Evolutionary conservation across 2,329 filamentous ascomycete species (phyloP).

Genomic region (Trichophyton benhamiae): DNA sequence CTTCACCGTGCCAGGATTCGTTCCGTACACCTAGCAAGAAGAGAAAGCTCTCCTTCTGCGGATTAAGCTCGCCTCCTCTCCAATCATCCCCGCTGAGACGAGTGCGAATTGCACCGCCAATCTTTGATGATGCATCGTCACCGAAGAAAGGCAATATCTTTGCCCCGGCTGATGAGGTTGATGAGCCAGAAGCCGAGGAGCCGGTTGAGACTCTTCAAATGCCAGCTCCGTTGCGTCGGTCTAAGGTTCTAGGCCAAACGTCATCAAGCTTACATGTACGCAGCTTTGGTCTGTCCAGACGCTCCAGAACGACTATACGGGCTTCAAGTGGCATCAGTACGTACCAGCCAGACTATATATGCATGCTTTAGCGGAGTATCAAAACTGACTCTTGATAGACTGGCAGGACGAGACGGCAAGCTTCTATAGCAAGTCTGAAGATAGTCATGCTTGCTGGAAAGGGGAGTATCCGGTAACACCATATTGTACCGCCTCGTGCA

Average conservation of each 20-base stretch:
- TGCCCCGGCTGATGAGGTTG: slow-evolving; percentile 3
- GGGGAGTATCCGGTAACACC: slow-evolving; percentile 41
- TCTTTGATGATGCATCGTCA: slow-evolving; percentile 19
- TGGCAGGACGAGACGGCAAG: slow-evolving; percentile 49
- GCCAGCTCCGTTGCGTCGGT: slow-evolving; percentile 26
- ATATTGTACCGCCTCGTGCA: slow-evolving; percentile 54
- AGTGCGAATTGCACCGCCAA: slow-evolving; percentile 24
- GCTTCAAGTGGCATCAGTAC: slow-evolving; percentile 28
- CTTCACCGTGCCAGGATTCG: slow-evolving; percentile 20
- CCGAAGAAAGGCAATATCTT: neutral
- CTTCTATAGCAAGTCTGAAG: slow-evolving; percentile 47
- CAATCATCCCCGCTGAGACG: slow-evolving; percentile 39
- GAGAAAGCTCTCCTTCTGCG: slow-evolving; percentile 33
- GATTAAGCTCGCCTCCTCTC: slow-evolving; percentile 32
- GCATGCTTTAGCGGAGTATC: slow-evolving; percentile 10
- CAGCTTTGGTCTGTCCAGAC: slow-evolving; percentile 22
- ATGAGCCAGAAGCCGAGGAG: neutral
- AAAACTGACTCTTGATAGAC: slow-evolving; percentile 22
- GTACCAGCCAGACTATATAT: slow-evolving; percentile 13
- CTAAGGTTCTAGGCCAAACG: slow-evolving; percentile 23
- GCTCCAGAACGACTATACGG: slow-evolving; percentile 24
- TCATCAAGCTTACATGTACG: slow-evolving; percentile 30
- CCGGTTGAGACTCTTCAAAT: slow-evolving; percentile 7
- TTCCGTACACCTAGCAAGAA: slow-evolving; percentile 33
- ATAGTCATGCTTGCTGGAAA: slow-evolving; percentile 39